These are phyloP conservation scores for Globisporangium okanoganense DNA, from an alignment of 352 stramenopile genomes.

Conservation along the genomic window DNA sequence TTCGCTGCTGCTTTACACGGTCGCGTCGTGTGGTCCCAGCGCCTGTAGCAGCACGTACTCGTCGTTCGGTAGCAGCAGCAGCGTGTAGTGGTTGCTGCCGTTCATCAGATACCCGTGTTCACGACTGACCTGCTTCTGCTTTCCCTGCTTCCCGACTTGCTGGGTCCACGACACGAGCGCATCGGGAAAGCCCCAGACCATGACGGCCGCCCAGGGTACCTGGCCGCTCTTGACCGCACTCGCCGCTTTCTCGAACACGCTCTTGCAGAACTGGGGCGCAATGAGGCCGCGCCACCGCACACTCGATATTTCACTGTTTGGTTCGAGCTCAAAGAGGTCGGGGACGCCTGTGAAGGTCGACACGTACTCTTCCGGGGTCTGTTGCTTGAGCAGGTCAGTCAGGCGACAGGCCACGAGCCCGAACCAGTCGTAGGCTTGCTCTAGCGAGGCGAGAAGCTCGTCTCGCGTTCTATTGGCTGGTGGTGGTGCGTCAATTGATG, in stretches of 20 bases:
- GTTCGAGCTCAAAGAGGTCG: conserved; percentile 35
- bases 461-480: conserved; percentile 7
- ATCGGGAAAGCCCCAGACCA: conserved; percentile 79
- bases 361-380: conserved; percentile 69
- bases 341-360: conserved; percentile 57
- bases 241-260: conserved; percentile 46
- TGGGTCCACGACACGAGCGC: conserved; percentile 68
- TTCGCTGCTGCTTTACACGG: conserved; percentile 23
- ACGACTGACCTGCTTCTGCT: conserved; percentile 15
- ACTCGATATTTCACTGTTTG: conserved; percentile 32
- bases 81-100: conserved; percentile 74
- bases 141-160: conserved; percentile 10
- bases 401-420: conserved; percentile 65
- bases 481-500: background rate
- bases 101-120: conserved; percentile 78
- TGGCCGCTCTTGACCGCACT: conserved; percentile 37
- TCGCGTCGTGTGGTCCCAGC: conserved; percentile 63
- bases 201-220: conserved; percentile 67
- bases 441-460: conserved; percentile 31
- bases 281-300: conserved; percentile 81
- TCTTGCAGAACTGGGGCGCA: conserved; percentile 43
- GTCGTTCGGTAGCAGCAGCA: conserved; percentile 63
- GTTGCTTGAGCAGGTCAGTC: conserved; percentile 42
- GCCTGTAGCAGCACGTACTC: conserved; percentile 75
- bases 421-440: conserved; percentile 73